Percentiles rank a stretch among this genome's conserved stretches.
phyloP scores from a whole-genome alignment of 805 yeast species.

The Starmerella apicola region DNA sequence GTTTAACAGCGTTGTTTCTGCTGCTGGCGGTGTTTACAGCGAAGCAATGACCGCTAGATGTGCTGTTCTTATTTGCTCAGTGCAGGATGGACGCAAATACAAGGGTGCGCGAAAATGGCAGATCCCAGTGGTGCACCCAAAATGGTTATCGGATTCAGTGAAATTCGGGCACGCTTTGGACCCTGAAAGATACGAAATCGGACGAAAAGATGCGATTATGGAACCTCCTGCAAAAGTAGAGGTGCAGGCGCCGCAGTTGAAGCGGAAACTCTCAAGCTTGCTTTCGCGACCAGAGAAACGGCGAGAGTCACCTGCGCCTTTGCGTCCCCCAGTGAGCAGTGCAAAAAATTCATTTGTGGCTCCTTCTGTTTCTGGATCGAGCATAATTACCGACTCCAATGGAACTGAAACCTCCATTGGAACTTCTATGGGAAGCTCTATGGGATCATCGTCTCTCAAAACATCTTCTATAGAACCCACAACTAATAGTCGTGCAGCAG shows the following conservation, averaged over 20 bases:
- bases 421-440: background rate
- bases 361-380: too few relatives aligned
- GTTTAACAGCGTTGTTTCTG: slow-evolving; percentile 22
- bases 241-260: background rate
- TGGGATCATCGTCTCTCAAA: too few relatives aligned
- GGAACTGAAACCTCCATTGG: background rate
- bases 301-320: too few relatives aligned
- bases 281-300: too few relatives aligned
- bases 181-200: slow-evolving; percentile 26
- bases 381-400: background rate
- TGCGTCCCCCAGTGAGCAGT: background rate
- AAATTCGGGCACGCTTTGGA: slow-evolving; percentile 32
- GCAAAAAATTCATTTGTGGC: background rate
- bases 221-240: slow-evolving; percentile 4
- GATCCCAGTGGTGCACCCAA: slow-evolving; percentile 33
- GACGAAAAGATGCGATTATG: slow-evolving; percentile 7
- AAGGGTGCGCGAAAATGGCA: slow-evolving; percentile 31
- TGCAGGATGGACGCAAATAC: slow-evolving; percentile 26
- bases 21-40: slow-evolving; percentile 27
- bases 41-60: slow-evolving; percentile 22
- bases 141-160: slow-evolving; percentile 35
- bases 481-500: background rate
- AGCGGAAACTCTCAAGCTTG: background rate
- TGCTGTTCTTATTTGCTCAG: slow-evolving; percentile 26
- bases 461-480: background rate